Evolutionary conservation across 371 early-diverging fungal species (phyloP), one percentile per base, ranked within the genome.

Genomic region (Mucor sp.): DNA sequence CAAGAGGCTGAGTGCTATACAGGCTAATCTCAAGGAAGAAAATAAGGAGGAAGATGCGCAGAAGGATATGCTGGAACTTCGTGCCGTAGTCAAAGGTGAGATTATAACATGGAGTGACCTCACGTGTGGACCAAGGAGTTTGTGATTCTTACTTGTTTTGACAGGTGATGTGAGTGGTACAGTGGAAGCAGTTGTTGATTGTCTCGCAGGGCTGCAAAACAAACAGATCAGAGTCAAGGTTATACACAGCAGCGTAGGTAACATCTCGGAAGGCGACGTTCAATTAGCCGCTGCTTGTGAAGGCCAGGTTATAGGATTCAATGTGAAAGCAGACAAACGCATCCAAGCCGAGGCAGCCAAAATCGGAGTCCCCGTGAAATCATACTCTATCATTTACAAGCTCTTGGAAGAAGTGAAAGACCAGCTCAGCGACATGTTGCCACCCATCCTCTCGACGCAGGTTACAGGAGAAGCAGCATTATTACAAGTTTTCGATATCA

Each of bases 151-250:
- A 35, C 30, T 58, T 47, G 55, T 30, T 56, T 69, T 74, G 57
- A 78, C 85, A 88, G 95, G 92, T 60, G 99, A 98, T 76, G 98
- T 98, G 4, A 92, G 93, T 59, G 99, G 99, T 25, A 95, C 98
- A 3, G 86, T 95, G 9, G 99, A 98, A 74, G 97, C 99, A 0
- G 85, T 98, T 6, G 83, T 87, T 1, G 90, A 91, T 59, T 88
- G 91, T n/a, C 75, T 98, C 15, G 68, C 82, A 50, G 88, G 89
- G 5, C 73, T 98, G 21, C 94, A 95, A 3, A 86, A 82, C 32
- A 89, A 92, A 69, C 91, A 95, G 67, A 91, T 94, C 66, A 72
- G 82, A 9, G 83, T 90, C 58, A 87, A 89, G 28, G 89, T 97
- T 9, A 85, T 97, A 15, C 80, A 82, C 57, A 82, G 88, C 15